phyloP scores from a whole-genome alignment of 192 early-diverging fungal genomes.

The Linnemannia elongata region DNA sequence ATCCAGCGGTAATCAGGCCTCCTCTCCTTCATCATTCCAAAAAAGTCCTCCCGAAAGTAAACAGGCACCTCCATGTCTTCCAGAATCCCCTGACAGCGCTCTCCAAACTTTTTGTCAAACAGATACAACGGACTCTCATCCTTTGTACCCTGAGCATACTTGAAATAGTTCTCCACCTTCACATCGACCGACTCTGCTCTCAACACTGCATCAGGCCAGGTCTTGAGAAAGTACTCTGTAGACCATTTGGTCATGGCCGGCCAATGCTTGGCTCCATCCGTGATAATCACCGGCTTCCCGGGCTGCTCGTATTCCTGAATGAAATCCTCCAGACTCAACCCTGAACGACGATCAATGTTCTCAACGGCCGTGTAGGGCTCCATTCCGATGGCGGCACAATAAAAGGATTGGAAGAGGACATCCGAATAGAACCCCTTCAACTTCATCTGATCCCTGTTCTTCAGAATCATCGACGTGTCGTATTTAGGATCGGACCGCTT shows the following conservation, averaged over 20 bases:
- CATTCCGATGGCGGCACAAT: conserved; percentile 63
- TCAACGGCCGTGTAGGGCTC: conserved; percentile 55
- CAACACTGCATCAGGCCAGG: conserved; percentile 61
- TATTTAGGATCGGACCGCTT: conserved; percentile 38
- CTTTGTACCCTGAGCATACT: conserved; percentile 60
- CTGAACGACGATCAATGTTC: conserved; percentile 66
- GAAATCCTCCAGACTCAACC: conserved; percentile 61
- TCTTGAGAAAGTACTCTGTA: conserved; percentile 61
- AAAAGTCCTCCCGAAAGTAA: conserved; percentile 77
- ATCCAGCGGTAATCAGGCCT: conserved; percentile 81
- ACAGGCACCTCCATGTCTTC: conserved; percentile 70
- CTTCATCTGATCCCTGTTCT: conserved; percentile 52
- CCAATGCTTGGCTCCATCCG: conserved; percentile 73
- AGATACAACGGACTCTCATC: conserved; percentile 78
- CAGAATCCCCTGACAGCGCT: conserved; percentile 58
- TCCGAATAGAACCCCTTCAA: conserved; percentile 72
- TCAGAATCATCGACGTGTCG: conserved; percentile 27
- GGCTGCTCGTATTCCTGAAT: conserved; percentile 63
- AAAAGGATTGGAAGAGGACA: conserved; percentile 70
- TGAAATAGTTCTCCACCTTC: conserved; percentile 66
- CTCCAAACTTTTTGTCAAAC: conserved; percentile 76
- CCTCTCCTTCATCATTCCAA: conserved; percentile 64
- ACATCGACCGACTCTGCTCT: conserved; percentile 76
- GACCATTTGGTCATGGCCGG: conserved; percentile 72
- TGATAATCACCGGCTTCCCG: conserved; percentile 73